A percentile compares a stretch with the other conserved stretches of the same genome.
Conservation (phyloP, 371 early-diverging fungal genomes). For the Mortierella sp. region DNA sequence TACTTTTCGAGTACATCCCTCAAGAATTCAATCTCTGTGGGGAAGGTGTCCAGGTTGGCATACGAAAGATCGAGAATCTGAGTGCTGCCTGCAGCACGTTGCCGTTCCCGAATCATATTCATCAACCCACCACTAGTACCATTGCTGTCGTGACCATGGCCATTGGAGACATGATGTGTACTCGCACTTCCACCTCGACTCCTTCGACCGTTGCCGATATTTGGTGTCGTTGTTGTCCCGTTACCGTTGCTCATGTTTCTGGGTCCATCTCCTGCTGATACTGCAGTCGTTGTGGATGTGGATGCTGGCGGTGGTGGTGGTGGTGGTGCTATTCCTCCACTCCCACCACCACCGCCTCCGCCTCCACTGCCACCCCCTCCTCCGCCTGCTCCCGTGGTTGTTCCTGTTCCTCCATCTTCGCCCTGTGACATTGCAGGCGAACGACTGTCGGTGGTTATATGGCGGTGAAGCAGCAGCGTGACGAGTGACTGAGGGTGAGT, state of each 20-base stretch:
- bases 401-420: slow-evolving; percentile 31
- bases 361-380: not conserved
- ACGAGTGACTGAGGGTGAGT: not conserved
- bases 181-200: slow-evolving; percentile 13
- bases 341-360: not conserved
- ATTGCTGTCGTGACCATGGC: not conserved
- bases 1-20: slow-evolving; percentile 58
- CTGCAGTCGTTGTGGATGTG: not conserved
- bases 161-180: slow-evolving; percentile 3
- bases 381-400: not conserved
- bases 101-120: slow-evolving; percentile 45
- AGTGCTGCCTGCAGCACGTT: slow-evolving; percentile 45
- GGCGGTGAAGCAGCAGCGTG: not conserved
- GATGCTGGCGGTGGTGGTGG: too few species aligned
- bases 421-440: slow-evolving; percentile 44
- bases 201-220: slow-evolving; percentile 11
- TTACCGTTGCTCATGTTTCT: not conserved
- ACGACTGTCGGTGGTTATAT: slow-evolving; percentile 2
- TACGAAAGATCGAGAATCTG: slow-evolving; percentile 53
- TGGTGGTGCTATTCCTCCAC: not conserved
- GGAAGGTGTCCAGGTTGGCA: slow-evolving; percentile 42
- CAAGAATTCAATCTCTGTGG: slow-evolving; percentile 51
- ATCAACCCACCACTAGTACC: slow-evolving; percentile 16
- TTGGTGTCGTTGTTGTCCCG: not conserved
- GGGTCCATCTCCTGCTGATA: not conserved